Conservation (phyloP, 2,329 filamentous ascomycete genomes). For the Penicillium capsulatum region DNA sequence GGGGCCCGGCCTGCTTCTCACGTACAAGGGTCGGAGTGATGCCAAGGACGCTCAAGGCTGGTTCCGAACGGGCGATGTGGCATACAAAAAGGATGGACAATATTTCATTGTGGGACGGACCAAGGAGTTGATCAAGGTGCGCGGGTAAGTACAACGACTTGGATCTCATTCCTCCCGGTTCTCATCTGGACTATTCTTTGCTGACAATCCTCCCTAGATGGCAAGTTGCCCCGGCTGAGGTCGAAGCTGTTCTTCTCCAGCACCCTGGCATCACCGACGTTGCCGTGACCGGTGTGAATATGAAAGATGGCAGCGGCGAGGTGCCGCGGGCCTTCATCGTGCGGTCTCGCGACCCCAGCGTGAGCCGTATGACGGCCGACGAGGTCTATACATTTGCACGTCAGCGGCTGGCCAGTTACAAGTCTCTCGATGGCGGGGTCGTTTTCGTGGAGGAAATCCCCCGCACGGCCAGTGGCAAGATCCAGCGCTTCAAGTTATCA, state of each 20-base stretch:
- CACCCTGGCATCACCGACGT: constrained; percentile 45
- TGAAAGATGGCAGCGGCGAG: constrained; percentile 31
- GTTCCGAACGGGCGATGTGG: constrained; percentile 46
- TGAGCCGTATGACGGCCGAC: constrained; percentile 31
- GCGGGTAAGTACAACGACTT: constrained; percentile 35
- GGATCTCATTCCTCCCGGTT: no score
- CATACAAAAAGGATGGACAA: constrained; percentile 33
- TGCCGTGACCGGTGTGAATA: constrained; percentile 45
- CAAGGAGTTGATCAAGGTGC: constrained; percentile 48
- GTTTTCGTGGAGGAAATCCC: constrained; percentile 49
- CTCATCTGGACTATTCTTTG: no score
- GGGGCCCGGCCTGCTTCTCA: constrained; percentile 33
- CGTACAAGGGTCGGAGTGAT: constrained; percentile 36
- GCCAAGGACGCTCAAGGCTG: constrained; percentile 39
- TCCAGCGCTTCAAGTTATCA: constrained; percentile 41
- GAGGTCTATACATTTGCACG: constrained; percentile 44
- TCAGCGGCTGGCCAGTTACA: constrained; percentile 46
- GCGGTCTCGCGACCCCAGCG: constrained; percentile 20
- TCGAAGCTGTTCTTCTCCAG: constrained; percentile 45
- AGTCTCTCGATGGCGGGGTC: constrained; percentile 46
- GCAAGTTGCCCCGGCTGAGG: constrained; percentile 48
- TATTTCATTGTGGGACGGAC: constrained; percentile 41
- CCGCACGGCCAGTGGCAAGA: constrained; percentile 49
- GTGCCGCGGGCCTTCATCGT: constrained; percentile 49
- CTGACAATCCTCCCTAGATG: constrained; percentile 28